These are phyloP conservation scores for Immersiporthe knoxdaviesiana DNA, from an alignment of 2,329 filamentous ascomycete species.

Conservation along the genomic window DNA sequence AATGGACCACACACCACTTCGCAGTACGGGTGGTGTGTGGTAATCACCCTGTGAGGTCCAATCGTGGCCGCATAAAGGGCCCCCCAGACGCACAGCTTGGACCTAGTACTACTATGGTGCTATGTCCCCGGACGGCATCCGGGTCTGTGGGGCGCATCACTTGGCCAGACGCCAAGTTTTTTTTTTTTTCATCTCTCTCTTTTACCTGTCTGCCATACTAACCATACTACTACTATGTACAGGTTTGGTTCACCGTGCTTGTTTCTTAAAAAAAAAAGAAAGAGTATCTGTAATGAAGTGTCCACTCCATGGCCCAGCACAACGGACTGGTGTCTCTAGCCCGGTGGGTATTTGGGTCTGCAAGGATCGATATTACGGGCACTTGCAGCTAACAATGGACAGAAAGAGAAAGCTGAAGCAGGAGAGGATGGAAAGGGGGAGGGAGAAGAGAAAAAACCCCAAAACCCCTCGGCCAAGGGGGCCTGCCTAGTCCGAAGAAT, in stretches of 20 bases:
- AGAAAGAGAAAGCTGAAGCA: background rate
- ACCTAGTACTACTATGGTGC: background rate
- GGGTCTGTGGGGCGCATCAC: background rate
- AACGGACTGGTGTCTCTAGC: background rate
- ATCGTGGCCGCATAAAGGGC: background rate
- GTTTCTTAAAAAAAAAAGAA: too few species aligned
- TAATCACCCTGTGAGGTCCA: background rate
- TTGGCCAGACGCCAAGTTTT: background rate
- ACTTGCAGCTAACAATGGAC: background rate
- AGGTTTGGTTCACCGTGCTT: background rate
- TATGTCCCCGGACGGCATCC: background rate
- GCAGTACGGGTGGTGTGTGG: background rate
- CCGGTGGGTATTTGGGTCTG: background rate
- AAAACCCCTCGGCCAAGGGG: background rate
- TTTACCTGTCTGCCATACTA: background rate
- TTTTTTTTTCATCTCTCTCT: background rate
- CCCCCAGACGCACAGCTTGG: background rate
- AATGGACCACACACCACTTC: background rate
- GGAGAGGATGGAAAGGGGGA: background rate
- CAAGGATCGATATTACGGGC: background rate
- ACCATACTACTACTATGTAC: too few species aligned
- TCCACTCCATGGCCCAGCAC: conserved; percentile 1
- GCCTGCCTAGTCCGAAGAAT: background rate
- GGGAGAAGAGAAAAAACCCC: too few species aligned
- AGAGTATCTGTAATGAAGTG: conserved; percentile 1